Base-by-base conservation (phyloP, 257 asterid species). In the Mitragyna speciosa region DNA sequence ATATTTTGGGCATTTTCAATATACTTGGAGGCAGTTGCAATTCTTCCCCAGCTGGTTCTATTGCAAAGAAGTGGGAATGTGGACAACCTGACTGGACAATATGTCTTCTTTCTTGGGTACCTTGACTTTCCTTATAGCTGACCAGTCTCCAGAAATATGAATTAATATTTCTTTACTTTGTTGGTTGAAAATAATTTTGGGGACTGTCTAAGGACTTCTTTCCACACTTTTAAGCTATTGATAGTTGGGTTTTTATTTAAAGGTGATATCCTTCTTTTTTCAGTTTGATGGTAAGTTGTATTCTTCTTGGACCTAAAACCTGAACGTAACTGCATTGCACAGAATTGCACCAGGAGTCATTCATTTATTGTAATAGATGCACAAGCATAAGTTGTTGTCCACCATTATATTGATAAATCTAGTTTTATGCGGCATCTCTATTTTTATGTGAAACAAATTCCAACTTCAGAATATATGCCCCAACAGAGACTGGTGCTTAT, bases 21-120 rank as follows among this genome's bases (percentile, higher is more conserved):
- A 80, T 92, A 92, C 86, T 84, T 92, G 91, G 97, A 91, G 84
- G 93, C 95, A 76, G 89, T 87, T 75, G 92, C 93, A 59, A 95
- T 95, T 80, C 87, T 95, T 80, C 98, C 98, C 36, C 98, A 93
- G 88, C 86, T 95, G 90, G 95, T 95, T 71, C 88, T 95, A 78
- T 84, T 95, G 92, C 98, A 95, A 89, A 92, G 98, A 89, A 91
- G 98, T 88, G 98, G 98, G 85, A 95, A 95, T 74, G 97, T 95
- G 84, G 98, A 95, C 89, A 95, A 95, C 76, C 90, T 95, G 83
- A 82, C 98, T 47, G 98, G 98, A 84, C 96, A 95, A 93, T 95
- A 95, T 80, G 93, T 95, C 78, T 76, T 93, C 89, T 91, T 95
- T 77, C 98, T 95, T 28, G 98, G 98, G 98, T 95, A 93, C 85